A percentile compares a stretch with the other conserved stretches of the same genome.
phyloP scores from a whole-genome alignment of 805 yeast genomes.

The Diddensiella caesifluorescens region DNA sequence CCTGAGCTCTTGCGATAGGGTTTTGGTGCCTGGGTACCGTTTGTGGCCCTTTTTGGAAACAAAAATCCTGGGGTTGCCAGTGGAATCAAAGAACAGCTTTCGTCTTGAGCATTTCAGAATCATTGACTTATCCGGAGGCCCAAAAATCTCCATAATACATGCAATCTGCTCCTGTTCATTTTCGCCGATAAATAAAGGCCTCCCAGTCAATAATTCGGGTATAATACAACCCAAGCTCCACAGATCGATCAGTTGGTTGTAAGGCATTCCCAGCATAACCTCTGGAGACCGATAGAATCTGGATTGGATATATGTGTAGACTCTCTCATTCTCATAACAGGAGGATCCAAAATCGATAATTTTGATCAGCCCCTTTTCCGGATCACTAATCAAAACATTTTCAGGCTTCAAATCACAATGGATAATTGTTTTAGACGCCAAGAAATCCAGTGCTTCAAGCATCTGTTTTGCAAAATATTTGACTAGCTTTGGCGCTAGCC shows the following conservation, averaged over 20 bases:
- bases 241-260: conserved; percentile 87
- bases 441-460: conserved; percentile 51
- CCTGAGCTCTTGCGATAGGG: conserved; percentile 24
- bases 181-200: conserved; percentile 93
- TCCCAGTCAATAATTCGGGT: conserved; percentile 89
- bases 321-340: conserved; percentile 59
- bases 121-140: conserved; percentile 64
- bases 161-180: conserved; percentile 83
- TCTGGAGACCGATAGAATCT: conserved; percentile 97
- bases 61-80: conserved; percentile 30
- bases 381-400: conserved; percentile 56
- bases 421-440: conserved; percentile 53
- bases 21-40: conserved; percentile 24
- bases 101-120: conserved; percentile 33
- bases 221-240: conserved; percentile 98
- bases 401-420: conserved; percentile 90
- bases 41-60: conserved; percentile 23
- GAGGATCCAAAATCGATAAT: conserved; percentile 74
- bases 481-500: conserved; percentile 32
- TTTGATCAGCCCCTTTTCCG: conserved; percentile 47
- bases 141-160: conserved; percentile 83
- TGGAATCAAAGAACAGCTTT: conserved; percentile 34
- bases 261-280: conserved; percentile 81
- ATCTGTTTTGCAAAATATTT: conserved; percentile 48
- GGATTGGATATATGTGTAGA: conserved; percentile 92